Base-by-base conservation (phyloP, 805 yeast species). In the Ogataea polymorpha region DNA sequence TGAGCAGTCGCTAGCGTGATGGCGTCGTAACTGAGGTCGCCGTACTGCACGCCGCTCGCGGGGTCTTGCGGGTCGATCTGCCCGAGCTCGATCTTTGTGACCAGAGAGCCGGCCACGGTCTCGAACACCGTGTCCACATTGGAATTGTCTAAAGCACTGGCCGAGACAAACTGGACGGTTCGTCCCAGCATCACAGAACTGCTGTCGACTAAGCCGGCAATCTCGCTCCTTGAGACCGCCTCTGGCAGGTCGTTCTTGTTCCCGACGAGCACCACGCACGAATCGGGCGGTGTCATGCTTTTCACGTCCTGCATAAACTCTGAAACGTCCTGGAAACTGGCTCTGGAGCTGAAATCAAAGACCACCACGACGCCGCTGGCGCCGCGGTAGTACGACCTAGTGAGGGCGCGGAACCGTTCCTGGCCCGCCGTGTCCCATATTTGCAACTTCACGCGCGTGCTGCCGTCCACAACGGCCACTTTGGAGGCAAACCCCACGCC, bases 21-120 rank as follows among this genome's bases (percentile, higher is more conserved):
- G 1, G 16, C 32, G 30, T 51, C 57, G 30, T 34, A 49, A 4
- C 48, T 49, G n/a, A 51, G 38, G 17, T 47, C 49, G 9, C 79
- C 79, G 43, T 71, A 74, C 45, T 74, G 79, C 2, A 74, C 76
- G 2, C 79, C 79, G 27, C 62, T 61, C 33, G 63, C 66, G 14
- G 64, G 61, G 39, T 66, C 64, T 43, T 74, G 76, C 0, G 77
- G 77, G 45, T 73, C 75, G 6, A 74, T 53, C 4, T 51, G 57
- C 1, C 79, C 80, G 21, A 68, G 54, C 46, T 75, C 78, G 12
- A 75, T 61, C 51, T 72, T 72, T 1, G 75, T 62, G 21, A 72
- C 49, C 2, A 75, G 68, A 49, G 65, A 64, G 21, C 58, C 58
- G 1, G 74, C 62, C 14, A 75, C 35, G 13, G 58, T 53, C 12